Base-by-base conservation (phyloP, 2,329 filamentous ascomycete species). In the Cladobotryum mycophilum region DNA sequence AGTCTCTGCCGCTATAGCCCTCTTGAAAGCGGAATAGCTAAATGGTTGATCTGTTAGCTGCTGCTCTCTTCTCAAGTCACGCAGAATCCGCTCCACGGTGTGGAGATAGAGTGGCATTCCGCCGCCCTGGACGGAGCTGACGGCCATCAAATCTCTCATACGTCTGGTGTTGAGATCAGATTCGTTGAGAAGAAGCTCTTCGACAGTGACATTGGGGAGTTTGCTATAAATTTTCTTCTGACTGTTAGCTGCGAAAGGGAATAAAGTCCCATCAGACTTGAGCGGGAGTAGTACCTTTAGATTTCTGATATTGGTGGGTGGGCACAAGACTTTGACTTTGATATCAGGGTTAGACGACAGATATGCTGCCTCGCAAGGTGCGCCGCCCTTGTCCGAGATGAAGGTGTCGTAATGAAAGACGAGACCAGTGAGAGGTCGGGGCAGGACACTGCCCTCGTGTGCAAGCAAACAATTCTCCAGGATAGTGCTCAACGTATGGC, bases 321-420 rank as follows among this genome's bases (percentile, higher is more conserved):
- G 69, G 22, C 79, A 81, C 0, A 84, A 61, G 0, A 84, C 74
- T 3, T 74, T 67, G 1, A 82, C 79, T 1, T 68, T 64, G 15
- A 81, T 66, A 1, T 66, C 61, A 0, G 56, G 49, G 22, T 70
- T 57, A 0, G 73, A 74, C 0, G 75, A 69, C 2, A 86, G 63
- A 54, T 74, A 80, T 0, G 81, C 80, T 0, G 76, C 81, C 60
- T 87, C 83, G 50, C 81, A 84, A 1, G 81, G 74, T 0, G 68
- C 68, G 13, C 75, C 76, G 1, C 70, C 65, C 0, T 61, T 58
- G 40, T 77, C 73, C 0, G 72, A 77, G 11, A 73, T 70, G 53
- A 78, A 80, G 0, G 72, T 74, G 55, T 84, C 81, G 52, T 83
- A 86, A 54, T 86, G 81, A 45, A 87, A 86, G 0, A 86, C 76